Conservation (phyloP, 768 basidiomycete species). For the Amanita rimosa region DNA sequence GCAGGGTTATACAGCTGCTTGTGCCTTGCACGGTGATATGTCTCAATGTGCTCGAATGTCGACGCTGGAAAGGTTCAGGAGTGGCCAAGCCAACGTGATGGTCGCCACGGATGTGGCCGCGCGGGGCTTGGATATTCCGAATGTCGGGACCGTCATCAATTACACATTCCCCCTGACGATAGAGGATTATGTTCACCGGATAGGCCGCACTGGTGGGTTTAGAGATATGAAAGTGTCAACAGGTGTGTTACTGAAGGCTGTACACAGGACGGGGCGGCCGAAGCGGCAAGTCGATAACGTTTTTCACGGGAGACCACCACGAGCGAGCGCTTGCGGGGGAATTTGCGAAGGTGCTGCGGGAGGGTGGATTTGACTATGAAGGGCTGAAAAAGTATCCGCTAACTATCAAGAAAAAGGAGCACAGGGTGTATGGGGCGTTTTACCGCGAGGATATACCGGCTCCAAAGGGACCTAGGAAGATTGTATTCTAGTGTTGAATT, state of each 20-base stretch:
- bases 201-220: slow-evolving; percentile 71
- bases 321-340: slow-evolving; percentile 87
- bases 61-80: slow-evolving; percentile 78
- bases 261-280: slow-evolving; percentile 76
- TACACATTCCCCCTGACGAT: slow-evolving; percentile 97
- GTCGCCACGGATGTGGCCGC: slow-evolving; percentile 99
- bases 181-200: slow-evolving; percentile 87
- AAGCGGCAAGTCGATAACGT: slow-evolving; percentile 86
- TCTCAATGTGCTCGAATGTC: slow-evolving; percentile 76
- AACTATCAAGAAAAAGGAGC: slow-evolving; percentile 95
- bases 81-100: slow-evolving; percentile 66
- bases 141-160: slow-evolving; percentile 90
- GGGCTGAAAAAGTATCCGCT: slow-evolving; percentile 82
- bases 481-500: slow-evolving; percentile 41
- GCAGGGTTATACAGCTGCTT: slow-evolving; percentile 60
- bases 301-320: slow-evolving; percentile 88
- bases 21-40: slow-evolving; percentile 86
- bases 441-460: slow-evolving; percentile 57
- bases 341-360: slow-evolving; percentile 80
- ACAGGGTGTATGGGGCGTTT: slow-evolving; percentile 84
- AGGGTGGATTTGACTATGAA: slow-evolving; percentile 74
- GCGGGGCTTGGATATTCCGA: slow-evolving; percentile 92
- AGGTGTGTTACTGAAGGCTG: neutral
- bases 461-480: slow-evolving; percentile 61
- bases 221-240: slow-evolving; percentile 4